Conservation (phyloP, 352 stramenopile species). For the Phytopythium aichiense region DNA sequence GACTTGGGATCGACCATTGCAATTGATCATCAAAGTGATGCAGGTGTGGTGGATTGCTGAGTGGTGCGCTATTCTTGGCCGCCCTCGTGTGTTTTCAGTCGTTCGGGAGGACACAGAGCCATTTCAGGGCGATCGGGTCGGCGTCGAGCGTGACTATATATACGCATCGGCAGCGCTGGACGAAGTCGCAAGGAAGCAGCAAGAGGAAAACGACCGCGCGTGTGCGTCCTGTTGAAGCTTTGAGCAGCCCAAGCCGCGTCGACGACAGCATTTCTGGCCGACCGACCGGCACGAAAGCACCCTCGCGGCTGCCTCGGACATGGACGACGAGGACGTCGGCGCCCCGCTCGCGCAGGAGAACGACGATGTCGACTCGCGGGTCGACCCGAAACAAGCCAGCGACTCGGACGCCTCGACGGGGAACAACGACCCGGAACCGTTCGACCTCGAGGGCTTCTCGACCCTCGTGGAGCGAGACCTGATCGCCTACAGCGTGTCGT, state of each 20-base stretch:
- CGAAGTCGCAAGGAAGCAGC: background rate
- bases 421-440: constrained; percentile 17
- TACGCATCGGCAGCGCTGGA: background rate
- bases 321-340: constrained; percentile 2
- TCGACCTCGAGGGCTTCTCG: constrained; percentile 47
- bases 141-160: background rate
- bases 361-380: background rate
- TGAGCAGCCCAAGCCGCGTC: background rate
- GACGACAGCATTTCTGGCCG: background rate
- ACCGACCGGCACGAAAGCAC: background rate
- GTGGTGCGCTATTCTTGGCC: background rate
- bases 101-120: background rate
- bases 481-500: constrained; percentile 67
- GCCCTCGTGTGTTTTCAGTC: background rate
- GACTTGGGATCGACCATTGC: background rate
- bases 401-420: constrained; percentile 9
- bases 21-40: background rate
- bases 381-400: constrained; percentile 4
- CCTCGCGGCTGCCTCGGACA: background rate
- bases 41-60: background rate
- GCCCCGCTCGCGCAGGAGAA: constrained; percentile 3
- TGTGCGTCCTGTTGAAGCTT: background rate
- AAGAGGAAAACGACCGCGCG: background rate
- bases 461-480: constrained; percentile 61
- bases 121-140: background rate